Base-by-base conservation (phyloP, 495 filamentous ascomycete species). In the Penicillium odoratum region DNA sequence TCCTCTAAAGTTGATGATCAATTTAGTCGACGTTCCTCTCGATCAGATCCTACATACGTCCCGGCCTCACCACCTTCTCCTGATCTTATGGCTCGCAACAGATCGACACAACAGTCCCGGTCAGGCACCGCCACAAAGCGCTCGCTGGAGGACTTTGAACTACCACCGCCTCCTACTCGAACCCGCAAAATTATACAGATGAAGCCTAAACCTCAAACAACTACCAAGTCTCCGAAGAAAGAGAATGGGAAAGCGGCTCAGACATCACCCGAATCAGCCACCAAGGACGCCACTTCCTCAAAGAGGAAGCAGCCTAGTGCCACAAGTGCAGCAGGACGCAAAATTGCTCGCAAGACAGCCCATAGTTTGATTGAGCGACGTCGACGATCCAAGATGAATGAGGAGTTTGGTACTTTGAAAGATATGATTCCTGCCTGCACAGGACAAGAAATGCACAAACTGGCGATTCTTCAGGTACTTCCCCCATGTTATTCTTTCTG, bases 181-280 rank as follows among this genome's bases (percentile, higher is more conserved):
- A 89, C 91, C 30, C 85, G 95, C 61, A 97, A 92, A 77, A 98
- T 98, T 67, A 98, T 98, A 49, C 94, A 98, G 74, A 97, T 98
- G 94, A 95, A 96, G 70, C 79, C 73, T 10, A 81, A 79, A 60
- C 47, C 72, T 0, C 67, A 66, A 7, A 21, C 70, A 9, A 31
- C 64, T 7, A 61, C 57, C 18, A 77, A 72, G 52, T 28, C 67
- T 30, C 54, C 69, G 7, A 69, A 58, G 40, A 72, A 70, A 42
- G 70, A 73, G 2, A 67, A 18, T 15, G 58, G 47, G 47, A 78
- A 77, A 31, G 52, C 52, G 26, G 30, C 70, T 18, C 73, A 71
- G 49, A 53, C 48, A 10, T 48, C 60, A 13, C 18, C 59, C 1
- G 64, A 69, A 26, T 28, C 58, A 4, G 10, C 46, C 9, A 42